These are phyloP conservation scores for Lophiostoma macrostomum DNA, from an alignment of 495 filamentous ascomycete genomes.

Conservation along the genomic window DNA sequence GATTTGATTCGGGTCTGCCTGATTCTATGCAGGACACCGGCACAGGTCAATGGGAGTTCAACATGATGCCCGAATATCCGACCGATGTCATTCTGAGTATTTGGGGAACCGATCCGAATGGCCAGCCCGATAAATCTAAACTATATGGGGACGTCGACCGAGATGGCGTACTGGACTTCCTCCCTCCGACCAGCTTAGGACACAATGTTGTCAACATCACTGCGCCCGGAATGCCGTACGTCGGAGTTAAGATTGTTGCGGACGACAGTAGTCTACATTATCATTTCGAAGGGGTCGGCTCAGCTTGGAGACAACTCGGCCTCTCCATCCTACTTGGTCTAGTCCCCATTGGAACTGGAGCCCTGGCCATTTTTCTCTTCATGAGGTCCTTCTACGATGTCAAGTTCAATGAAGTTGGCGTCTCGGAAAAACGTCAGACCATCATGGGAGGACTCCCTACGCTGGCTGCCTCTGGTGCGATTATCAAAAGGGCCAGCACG, in stretches of 20 bases:
- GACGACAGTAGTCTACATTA: conserved; percentile 57
- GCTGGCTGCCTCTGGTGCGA: not conserved
- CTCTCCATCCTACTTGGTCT: conserved; percentile 58
- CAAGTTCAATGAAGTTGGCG: conserved; percentile 67
- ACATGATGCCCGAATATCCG: conserved; percentile 66
- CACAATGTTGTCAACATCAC: conserved; percentile 61
- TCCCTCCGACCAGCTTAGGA: conserved; percentile 60
- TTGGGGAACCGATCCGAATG: conserved; percentile 67
- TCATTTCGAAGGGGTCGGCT: conserved; percentile 54
- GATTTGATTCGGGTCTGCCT: conserved; percentile 62
- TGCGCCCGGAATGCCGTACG: conserved; percentile 52
- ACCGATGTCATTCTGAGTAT: conserved; percentile 62
- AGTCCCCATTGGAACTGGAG: conserved; percentile 52
- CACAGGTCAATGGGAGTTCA: conserved; percentile 58
- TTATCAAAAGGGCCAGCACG: too few species aligned
- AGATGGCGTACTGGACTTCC: conserved; percentile 60
- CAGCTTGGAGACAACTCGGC: conserved; percentile 54
- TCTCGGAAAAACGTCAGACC: conserved; percentile 31
- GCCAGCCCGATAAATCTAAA: conserved; percentile 58
- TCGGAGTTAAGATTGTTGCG: conserved; percentile 56
- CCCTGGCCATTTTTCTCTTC: conserved; percentile 56
- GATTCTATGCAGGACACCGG: conserved; percentile 54
- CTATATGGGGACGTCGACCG: conserved; percentile 61
- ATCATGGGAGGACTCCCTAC: conserved; percentile 1
- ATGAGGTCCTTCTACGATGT: conserved; percentile 66